Evolutionary conservation across 441 rosid genomes (phyloP), one percentile per base, ranked within the genome.

Genomic region (Sinapis alba): DNA sequence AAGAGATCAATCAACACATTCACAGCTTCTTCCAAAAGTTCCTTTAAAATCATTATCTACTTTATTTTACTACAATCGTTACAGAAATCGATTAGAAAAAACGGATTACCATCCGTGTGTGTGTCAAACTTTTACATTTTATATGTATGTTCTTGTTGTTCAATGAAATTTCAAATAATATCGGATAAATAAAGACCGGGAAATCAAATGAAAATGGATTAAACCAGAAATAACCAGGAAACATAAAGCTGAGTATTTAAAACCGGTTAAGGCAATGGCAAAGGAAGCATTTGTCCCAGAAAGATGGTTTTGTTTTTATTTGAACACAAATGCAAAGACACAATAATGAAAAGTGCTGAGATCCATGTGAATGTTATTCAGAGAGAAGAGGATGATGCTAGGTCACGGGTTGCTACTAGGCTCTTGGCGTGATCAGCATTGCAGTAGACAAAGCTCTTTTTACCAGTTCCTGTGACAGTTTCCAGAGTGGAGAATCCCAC

Each of bases 1-100:
- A 83, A 1, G 91, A 78, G 83, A 83, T 94, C 81, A 88, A 38
- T 34, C 80, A 80, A 47, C 91, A 89, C 79, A 90, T 94, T 63
- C 67, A 81, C 27, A 86, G 79, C 54, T 90, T 89, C 86, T 65
- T 78, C 28, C 68, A 62, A 0, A 81, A 77, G 68, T 77, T 77
- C 73, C 7, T 68, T 5, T 63, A 24, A 73, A 8, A 1, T 12
- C 58, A 47, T 2, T 7, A 10, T n/a, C n/a, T n/a, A n/a, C n/a
- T n/a, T n/a, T n/a, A n/a, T n/a, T n/a, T n/a, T n/a, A n/a, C n/a
- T n/a, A n/a, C n/a, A n/a, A n/a, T n/a, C n/a, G n/a, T n/a, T n/a
- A n/a, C n/a, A n/a, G n/a, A n/a, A n/a, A n/a, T n/a, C n/a, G n/a
- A n/a, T n/a, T n/a, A n/a, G n/a, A n/a, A 43, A 27, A 28, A 65